Evolutionary conservation across 176 grass and related monocot genomes (phyloP).

Genomic region (Lolium multiflorum): DNA sequence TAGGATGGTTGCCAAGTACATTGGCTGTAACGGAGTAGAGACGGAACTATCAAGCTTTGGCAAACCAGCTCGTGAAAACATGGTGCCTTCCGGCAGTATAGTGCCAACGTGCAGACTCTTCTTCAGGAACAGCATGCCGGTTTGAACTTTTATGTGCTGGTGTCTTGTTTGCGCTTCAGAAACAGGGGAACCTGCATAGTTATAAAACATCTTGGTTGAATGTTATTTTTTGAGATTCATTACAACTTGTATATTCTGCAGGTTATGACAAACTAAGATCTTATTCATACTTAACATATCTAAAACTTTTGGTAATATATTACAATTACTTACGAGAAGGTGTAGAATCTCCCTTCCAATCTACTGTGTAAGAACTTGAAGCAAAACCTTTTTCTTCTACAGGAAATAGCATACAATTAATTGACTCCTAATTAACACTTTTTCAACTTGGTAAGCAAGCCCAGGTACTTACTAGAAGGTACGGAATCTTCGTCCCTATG

Average conservation of each 20-base stretch:
- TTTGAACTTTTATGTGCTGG: not conserved
- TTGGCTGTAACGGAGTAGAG: not conserved
- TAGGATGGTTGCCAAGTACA: not conserved
- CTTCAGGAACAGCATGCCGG: slow-evolving; percentile 11
- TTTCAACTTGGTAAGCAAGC: too few relatives aligned
- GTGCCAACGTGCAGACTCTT: not conserved
- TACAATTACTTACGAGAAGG: too few relatives aligned
- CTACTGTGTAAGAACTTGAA: not conserved
- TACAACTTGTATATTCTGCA: not conserved
- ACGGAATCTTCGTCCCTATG: too few relatives aligned
- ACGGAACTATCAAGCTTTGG: not conserved
- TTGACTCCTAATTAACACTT: too few relatives aligned
- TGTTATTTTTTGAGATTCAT: too few relatives aligned
- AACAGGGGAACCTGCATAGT: too few relatives aligned
- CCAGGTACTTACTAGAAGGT: too few relatives aligned
- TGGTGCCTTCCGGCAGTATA: slow-evolving; percentile 1
- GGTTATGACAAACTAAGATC: not conserved
- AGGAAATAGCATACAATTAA: too few relatives aligned
- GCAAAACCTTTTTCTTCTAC: too few relatives aligned
- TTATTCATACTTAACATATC: not conserved
- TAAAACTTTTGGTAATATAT: too few relatives aligned
- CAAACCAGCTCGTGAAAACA: not conserved
- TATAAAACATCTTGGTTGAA: too few relatives aligned
- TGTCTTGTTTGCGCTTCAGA: too few relatives aligned
- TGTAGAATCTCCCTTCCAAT: not conserved